Base-by-base conservation (phyloP, 176 grass and related monocot species). In the Lolium perenne region DNA sequence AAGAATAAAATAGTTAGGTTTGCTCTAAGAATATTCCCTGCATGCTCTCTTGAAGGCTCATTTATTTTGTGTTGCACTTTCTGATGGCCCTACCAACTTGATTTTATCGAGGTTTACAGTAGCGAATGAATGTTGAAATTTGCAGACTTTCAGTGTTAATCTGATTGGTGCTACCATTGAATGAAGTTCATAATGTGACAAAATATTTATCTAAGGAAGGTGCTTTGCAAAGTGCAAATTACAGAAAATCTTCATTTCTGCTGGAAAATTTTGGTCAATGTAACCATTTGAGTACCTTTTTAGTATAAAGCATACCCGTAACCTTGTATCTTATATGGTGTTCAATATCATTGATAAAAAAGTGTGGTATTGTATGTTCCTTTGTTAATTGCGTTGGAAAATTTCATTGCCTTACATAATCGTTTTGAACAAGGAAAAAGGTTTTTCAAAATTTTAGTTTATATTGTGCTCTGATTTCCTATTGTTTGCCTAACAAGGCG, bases 391-490 rank as follows among this genome's bases (percentile, higher is more conserved):
- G 18, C 8, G 3, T 59, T 29, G 11, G 61, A 82, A 43, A 41
- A 45, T 51, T 82, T 15, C 43, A 26, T 25, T 60, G 14, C 68
- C 21, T 59, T n/a, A 58, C 20, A 35, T 47, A 18, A 13, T 80
- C 66, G 60, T 57, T 13, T 54, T 63, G 32, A 59, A 43, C 13
- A 73, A 16, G 32, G 32, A 35, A 47, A 56, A 29, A 40, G 15
- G 16, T 13, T 53, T 35, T 50, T 45, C 55, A 64, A 51, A 45
- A 22, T 77, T 64, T 53, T 56, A 46, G 43, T 54, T 76, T 53
- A 86, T 59, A 20, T 71, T 70, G n/a, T 79, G 22, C 65, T 85
- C 21, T 51, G 15, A 26, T 72, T 81, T 81, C 50, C 6, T 74
- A 58, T 61, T 58, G 51, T 49, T 57, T 81, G 75, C 49, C 15